Evolutionary conservation across 1,139 yeast species (phyloP).

Genomic region (Sugiyamaella pinicola): DNA sequence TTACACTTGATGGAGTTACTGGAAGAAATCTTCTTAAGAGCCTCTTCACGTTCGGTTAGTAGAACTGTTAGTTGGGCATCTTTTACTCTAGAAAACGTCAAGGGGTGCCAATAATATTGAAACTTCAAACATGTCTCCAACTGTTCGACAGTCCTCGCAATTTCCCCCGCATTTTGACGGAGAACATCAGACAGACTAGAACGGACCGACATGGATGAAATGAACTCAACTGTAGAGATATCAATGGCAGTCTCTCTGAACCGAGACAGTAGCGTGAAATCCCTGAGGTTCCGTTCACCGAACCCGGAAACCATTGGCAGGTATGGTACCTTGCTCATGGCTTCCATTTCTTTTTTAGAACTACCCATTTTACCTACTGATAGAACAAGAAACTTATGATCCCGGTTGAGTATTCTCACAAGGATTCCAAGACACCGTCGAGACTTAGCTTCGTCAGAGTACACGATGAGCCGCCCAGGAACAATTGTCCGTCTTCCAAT

Average conservation of each 20-base stretch:
- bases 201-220: slow-evolving; percentile 51
- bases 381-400: slow-evolving; percentile 20
- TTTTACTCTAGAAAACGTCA: slow-evolving; percentile 26
- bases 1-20: slow-evolving; percentile 36
- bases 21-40: slow-evolving; percentile 45
- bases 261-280: slow-evolving; percentile 36
- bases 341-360: slow-evolving; percentile 12
- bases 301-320: slow-evolving; percentile 47
- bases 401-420: slow-evolving; percentile 29
- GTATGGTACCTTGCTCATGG: slow-evolving; percentile 48
- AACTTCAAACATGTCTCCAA: slow-evolving; percentile 47
- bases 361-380: slow-evolving; percentile 21
- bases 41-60: slow-evolving; percentile 47
- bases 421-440: slow-evolving; percentile 44
- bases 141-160: slow-evolving; percentile 49
- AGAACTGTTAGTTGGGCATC: slow-evolving; percentile 27
- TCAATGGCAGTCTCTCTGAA: slow-evolving; percentile 50
- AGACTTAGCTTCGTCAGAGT: slow-evolving; percentile 47
- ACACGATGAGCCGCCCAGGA: slow-evolving; percentile 64
- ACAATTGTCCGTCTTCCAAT: slow-evolving; percentile 52
- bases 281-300: slow-evolving; percentile 38
- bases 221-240: slow-evolving; percentile 52
- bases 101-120: slow-evolving; percentile 53
- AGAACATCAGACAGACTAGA: slow-evolving; percentile 50
- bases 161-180: slow-evolving; percentile 48